Conservation (phyloP, 257 asterid species). For the Capsicum baccatum region DNA sequence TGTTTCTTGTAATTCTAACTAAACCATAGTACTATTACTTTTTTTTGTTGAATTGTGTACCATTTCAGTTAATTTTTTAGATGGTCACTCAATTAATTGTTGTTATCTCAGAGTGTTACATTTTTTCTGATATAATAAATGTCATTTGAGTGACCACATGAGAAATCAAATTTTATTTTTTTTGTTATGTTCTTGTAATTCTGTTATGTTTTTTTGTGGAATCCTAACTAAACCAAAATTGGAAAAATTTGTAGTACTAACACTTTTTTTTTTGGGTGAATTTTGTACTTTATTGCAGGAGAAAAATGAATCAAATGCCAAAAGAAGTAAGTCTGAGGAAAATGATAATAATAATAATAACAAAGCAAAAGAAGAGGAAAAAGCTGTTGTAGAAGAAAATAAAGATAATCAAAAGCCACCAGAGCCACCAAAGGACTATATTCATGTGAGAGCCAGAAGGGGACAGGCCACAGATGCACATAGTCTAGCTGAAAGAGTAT, state of each 20-base stretch:
- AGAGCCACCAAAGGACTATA: slow-evolving; percentile 81
- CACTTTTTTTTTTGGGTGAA: background rate
- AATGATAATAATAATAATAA: slow-evolving; percentile 30
- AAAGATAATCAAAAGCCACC: slow-evolving; percentile 44
- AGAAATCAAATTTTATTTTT: too few relatives aligned
- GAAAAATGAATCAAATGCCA: slow-evolving; percentile 56
- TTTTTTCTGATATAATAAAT: too few relatives aligned
- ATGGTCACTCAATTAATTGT: too few relatives aligned
- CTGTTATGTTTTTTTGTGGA: background rate
- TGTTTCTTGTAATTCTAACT: background rate
- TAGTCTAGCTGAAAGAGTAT: slow-evolving; percentile 94
- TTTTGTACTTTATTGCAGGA: slow-evolving; percentile 50
- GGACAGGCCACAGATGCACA: slow-evolving; percentile 98
- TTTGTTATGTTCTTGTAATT: too few relatives aligned
- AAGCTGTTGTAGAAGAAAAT: slow-evolving; percentile 31
- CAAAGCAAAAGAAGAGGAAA: slow-evolving; percentile 40
- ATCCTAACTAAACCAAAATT: background rate
- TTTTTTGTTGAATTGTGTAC: too few relatives aligned
- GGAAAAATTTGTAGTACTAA: background rate
- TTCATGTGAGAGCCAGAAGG: slow-evolving; percentile 95
- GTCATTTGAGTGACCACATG: too few relatives aligned
- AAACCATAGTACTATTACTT: too few relatives aligned
- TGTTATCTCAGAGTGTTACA: too few relatives aligned
- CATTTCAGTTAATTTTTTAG: too few relatives aligned
- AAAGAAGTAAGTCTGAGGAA: slow-evolving; percentile 59